phyloP scores from a whole-genome alignment of 2,329 filamentous ascomycete species.

The Botrytis squamosa region DNA sequence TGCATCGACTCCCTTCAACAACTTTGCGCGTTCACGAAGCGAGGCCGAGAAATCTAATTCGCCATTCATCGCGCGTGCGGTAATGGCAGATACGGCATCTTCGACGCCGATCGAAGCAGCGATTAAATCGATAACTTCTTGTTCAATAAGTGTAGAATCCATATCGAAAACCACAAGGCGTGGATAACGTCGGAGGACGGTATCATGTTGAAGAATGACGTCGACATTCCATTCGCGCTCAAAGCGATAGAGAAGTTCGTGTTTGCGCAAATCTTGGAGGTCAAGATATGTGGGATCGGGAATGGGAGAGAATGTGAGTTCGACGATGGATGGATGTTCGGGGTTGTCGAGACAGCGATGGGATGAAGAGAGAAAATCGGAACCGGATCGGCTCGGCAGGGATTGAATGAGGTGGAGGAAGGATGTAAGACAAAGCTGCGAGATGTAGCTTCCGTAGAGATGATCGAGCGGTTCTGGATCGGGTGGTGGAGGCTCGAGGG shows the following conservation, averaged over 20 bases:
- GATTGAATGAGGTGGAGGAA: conserved; percentile 65
- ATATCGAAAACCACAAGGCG: conserved; percentile 95
- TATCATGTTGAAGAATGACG: conserved; percentile 72
- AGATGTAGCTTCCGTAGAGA: conserved; percentile 64
- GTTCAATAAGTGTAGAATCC: conserved; percentile 95
- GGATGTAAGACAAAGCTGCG: conserved; percentile 60
- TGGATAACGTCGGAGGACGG: conserved; percentile 73
- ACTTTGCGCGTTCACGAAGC: conserved; percentile 73
- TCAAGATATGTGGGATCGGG: conserved; percentile 62
- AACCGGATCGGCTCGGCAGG: conserved; percentile 55
- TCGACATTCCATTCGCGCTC: conserved; percentile 89
- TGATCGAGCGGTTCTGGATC: conserved; percentile 61
- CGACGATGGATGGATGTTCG: conserved; percentile 61
- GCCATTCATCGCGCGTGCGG: conserved; percentile 90
- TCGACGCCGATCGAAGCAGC: conserved; percentile 82
- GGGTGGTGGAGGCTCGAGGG: conserved; percentile 54
- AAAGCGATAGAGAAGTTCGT: conserved; percentile 79
- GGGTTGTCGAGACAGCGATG: conserved; percentile 64
- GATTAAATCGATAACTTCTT: conserved; percentile 96
- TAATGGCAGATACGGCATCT: conserved; percentile 82
- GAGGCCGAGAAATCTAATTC: conserved; percentile 89
- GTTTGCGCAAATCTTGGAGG: conserved; percentile 69
- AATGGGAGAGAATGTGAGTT: conserved; percentile 61
- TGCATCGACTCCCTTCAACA: conserved; percentile 77
- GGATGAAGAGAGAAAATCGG: conserved; percentile 55